Conservation (phyloP, 2,329 filamentous ascomycete genomes). For the Cladosporium sp. region DNA sequence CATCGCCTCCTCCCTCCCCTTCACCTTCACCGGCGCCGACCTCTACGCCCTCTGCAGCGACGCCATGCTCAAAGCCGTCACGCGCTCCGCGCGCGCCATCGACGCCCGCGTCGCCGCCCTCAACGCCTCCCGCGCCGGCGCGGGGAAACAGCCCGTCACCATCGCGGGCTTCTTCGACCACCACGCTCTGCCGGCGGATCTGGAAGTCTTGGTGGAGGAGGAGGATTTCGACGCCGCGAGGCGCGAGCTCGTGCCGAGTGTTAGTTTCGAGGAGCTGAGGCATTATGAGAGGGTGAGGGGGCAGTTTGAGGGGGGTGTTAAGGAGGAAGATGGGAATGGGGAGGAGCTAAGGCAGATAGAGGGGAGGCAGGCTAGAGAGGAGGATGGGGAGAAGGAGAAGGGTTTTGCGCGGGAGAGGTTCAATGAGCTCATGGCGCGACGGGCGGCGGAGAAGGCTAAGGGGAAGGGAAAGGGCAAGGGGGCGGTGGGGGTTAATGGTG, state of each 20-base stretch:
- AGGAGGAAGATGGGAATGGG: constrained; percentile 24
- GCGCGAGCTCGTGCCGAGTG: constrained; percentile 81
- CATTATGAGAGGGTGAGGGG: constrained; percentile 83
- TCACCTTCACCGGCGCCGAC: constrained; percentile 96
- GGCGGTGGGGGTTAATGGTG: not conserved
- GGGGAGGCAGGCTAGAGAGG: constrained; percentile 15
- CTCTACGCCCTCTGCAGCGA: constrained; percentile 96
- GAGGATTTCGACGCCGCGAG: constrained; percentile 80
- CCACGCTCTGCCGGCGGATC: constrained; percentile 72
- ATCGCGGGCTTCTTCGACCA: constrained; percentile 97
- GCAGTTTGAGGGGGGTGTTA: constrained; percentile 66
- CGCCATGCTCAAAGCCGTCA: constrained; percentile 98
- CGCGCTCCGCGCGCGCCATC: constrained; percentile 74
- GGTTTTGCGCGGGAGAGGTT: constrained; percentile 3
- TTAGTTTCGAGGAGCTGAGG: constrained; percentile 82
- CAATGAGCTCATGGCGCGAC: constrained; percentile 8
- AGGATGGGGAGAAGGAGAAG: not conserved
- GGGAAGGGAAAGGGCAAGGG: not conserved
- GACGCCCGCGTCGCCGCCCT: constrained; percentile 74
- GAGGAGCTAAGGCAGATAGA: constrained; percentile 27
- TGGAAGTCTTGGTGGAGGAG: constrained; percentile 81
- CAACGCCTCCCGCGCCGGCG: constrained; percentile 42
- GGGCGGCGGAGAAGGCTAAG: not conserved
- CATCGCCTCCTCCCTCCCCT: constrained; percentile 73
- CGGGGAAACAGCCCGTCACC: constrained; percentile 47